phyloP scores from a whole-genome alignment of 257 asterid species.

The Agastache rugosa region DNA sequence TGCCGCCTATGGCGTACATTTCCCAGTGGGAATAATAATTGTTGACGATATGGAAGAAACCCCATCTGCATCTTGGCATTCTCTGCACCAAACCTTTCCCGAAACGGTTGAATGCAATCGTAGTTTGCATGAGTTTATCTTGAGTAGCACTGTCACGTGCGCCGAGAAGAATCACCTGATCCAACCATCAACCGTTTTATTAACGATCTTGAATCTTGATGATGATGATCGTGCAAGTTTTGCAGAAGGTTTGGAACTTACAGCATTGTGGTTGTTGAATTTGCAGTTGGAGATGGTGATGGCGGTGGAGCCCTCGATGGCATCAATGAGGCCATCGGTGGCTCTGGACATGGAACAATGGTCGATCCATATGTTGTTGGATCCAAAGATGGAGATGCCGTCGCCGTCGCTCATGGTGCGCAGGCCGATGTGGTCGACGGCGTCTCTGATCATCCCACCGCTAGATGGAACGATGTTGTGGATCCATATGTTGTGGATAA shows the following conservation, averaged over 20 bases:
- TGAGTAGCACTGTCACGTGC: conserved; percentile 57
- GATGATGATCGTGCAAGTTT: not conserved
- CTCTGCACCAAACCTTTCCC: conserved; percentile 76
- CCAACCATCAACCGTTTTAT: conserved; percentile 1
- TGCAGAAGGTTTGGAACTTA: conserved; percentile 39
- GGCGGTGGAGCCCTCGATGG: conserved; percentile 83
- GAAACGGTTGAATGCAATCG: conserved; percentile 74
- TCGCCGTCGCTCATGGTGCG: conserved; percentile 85
- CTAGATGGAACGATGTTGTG: conserved; percentile 52
- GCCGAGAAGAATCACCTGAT: conserved; percentile 83
- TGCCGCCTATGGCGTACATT: conserved; percentile 88
- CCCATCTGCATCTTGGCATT: conserved; percentile 88
- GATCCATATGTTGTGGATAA: conserved; percentile 66
- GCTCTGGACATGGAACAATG: conserved; percentile 61
- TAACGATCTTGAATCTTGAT: not conserved
- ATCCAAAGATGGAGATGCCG: conserved; percentile 57
- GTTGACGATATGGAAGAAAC: conserved; percentile 85
- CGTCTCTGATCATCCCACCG: conserved; percentile 75
- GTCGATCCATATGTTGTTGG: conserved; percentile 77
- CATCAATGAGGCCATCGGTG: conserved; percentile 78
- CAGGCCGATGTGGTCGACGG: conserved; percentile 55
- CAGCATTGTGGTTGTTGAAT: conserved; percentile 80
- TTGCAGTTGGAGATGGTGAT: conserved; percentile 88
- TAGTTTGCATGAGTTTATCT: conserved; percentile 78
- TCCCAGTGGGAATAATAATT: conserved; percentile 75